A percentile compares a stretch with the other conserved stretches of the same genome.
Evolutionary conservation across 78 protist species (phyloP).

Genomic region (Bodo saltans): DNA sequence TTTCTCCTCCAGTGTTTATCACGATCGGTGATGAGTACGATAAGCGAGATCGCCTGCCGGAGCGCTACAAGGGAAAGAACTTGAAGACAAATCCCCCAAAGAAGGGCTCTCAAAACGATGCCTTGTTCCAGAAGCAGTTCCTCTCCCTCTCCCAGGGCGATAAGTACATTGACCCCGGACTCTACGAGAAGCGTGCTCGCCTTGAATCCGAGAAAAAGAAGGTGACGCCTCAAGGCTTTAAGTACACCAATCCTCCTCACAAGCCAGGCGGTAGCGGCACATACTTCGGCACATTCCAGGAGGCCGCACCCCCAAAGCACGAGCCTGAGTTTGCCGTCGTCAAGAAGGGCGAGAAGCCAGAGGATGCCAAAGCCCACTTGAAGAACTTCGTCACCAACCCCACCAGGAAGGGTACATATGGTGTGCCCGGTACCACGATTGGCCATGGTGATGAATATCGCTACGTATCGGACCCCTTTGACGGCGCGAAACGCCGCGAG

Average conservation of each 20-base stretch:
- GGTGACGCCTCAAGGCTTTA: not conserved
- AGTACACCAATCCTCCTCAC: not conserved
- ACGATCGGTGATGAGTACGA: constrained; percentile 17
- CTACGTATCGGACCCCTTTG: constrained; percentile 10
- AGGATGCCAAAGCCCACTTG: not conserved
- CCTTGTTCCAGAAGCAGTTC: constrained; percentile 3
- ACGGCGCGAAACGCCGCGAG: not conserved
- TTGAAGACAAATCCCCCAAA: not conserved
- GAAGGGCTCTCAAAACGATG: not conserved
- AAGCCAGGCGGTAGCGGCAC: not conserved
- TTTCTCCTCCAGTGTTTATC: constrained; percentile 19
- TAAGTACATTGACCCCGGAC: constrained; percentile 8
- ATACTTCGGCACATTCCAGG: constrained; percentile 24
- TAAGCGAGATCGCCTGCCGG: not conserved
- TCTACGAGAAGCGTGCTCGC: not conserved
- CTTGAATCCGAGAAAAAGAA: not conserved
- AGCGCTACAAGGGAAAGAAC: not conserved
- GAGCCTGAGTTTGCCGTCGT: not conserved
- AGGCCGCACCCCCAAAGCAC: not conserved
- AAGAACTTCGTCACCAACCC: constrained; percentile 7
- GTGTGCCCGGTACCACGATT: not conserved
- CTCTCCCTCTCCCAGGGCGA: not conserved
- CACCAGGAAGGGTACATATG: not conserved
- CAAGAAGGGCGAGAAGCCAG: constrained; percentile 23
- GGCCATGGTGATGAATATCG: not conserved